These are phyloP conservation scores for Musa balbisiana DNA, from an alignment of 202 grass and related monocot species.

Conservation along the genomic window DNA sequence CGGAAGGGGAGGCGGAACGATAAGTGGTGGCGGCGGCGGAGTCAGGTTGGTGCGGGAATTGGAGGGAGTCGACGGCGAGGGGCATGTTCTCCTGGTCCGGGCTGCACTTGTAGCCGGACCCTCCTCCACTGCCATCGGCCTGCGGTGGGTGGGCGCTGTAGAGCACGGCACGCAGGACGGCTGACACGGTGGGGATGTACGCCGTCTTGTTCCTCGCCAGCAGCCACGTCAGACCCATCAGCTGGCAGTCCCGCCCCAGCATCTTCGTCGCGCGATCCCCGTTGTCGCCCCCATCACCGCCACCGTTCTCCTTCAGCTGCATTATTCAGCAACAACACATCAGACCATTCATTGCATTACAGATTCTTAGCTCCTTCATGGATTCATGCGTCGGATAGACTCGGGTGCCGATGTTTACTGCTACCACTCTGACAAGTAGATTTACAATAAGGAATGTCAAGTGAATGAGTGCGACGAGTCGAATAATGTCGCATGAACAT, in stretches of 20 bases:
- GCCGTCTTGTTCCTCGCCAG: constrained; percentile 76
- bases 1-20: neutral
- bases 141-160: constrained; percentile 53
- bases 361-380: too few species aligned
- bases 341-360: too few species aligned
- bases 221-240: constrained; percentile 98
- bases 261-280: constrained; percentile 58
- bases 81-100: constrained; percentile 98
- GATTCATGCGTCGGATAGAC: too few species aligned
- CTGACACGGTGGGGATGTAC: constrained; percentile 90
- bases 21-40: neutral
- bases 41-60: constrained; percentile 50
- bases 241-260: constrained; percentile 93
- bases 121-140: constrained; percentile 15
- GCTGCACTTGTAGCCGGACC: constrained; percentile 40
- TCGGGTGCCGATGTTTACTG: too few species aligned
- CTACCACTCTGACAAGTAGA: too few species aligned
- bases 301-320: constrained; percentile 41
- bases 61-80: constrained; percentile 91
- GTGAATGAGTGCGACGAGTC: too few species aligned
- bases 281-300: constrained; percentile 39
- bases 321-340: neutral
- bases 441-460: too few species aligned
- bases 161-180: constrained; percentile 85
- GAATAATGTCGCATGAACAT: too few species aligned